Evolutionary conservation across 495 filamentous ascomycete genomes (phyloP).

Genomic region (Trypethelium eluteriae): DNA sequence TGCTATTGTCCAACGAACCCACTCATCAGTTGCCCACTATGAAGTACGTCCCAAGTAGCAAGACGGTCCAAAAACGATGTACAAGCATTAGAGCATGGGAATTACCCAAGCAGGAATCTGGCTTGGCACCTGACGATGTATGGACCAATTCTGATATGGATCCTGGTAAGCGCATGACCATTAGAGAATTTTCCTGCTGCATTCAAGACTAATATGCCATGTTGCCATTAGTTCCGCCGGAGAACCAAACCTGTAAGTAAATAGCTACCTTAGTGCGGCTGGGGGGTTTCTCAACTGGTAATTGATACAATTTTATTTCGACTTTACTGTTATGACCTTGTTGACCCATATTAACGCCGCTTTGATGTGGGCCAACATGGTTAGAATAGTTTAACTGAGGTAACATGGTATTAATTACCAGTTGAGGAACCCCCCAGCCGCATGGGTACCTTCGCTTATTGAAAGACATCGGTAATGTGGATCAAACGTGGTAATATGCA

Average conservation of each 20-base stretch:
- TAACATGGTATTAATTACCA: no score
- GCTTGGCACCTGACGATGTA: slow-evolving; percentile 42
- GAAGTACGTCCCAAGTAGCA: slow-evolving; percentile 13
- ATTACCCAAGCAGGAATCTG: slow-evolving; percentile 43
- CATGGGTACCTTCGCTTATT: no score
- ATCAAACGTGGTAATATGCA: no score
- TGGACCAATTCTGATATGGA: slow-evolving; percentile 40
- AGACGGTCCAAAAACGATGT: slow-evolving; percentile 31
- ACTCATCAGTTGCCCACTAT: background rate
- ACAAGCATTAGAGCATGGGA: slow-evolving; percentile 42
- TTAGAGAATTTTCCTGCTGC: background rate
- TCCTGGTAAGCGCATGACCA: slow-evolving; percentile 6
- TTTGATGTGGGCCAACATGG: no score
- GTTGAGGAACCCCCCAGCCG: no score
- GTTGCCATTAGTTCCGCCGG: slow-evolving; percentile 37
- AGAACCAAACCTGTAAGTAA: slow-evolving; percentile 43
- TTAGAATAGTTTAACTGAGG: no score
- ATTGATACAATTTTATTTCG: no score
- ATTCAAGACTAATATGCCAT: slow-evolving; percentile 10
- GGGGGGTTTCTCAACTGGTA: no score
- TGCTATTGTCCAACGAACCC: no score
- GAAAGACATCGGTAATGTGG: no score
- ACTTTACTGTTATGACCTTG: no score
- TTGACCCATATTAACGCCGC: no score
- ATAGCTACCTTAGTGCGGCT: background rate